Base-by-base conservation (phyloP, 2,329 filamentous ascomycete genomes). In the Lasiodiplodia gonubiensis region DNA sequence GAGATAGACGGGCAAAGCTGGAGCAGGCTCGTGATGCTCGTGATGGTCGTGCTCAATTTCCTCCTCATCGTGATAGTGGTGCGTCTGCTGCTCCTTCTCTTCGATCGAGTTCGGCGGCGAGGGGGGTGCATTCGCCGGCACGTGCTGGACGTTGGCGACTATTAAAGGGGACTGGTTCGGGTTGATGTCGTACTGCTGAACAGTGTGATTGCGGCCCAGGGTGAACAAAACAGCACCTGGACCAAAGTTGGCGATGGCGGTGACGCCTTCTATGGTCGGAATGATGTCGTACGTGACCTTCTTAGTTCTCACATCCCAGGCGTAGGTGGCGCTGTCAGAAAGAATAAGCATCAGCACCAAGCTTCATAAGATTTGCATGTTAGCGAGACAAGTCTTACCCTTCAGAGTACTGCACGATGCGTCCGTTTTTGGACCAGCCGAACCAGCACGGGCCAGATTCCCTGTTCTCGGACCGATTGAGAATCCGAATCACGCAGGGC, bases 301-400 rank as follows among this genome's bases (percentile, higher is more conserved):
- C 78, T 98, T 98, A n/a, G 95, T 99, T 70, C 94, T 88, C 53
- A 99, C 95, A 83, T 99, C 95, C 94, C 95, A 99, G 51, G 70
- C 64, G 61, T 67, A 57, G 60, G 68, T 70, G 64, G 64, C 42
- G 46, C 67, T 64, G 35, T 33, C 42, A 57, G 39, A 37, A 37
- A 51, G 21, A 21, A 37, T 59, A 63, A 64, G 67, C 49, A 70
- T 78, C 60, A 78, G 74, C 67, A 64, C 70, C 30, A 63, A 63
- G 49, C 63, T 60, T 68, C 63, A 66, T 51, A 48, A 33, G 37
- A 46, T 25, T 14, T 8, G 21, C 10, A 21, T 48, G 55, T 52
- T 53, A 53, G 18, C 49, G 59, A 63, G 59, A 63, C 59, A 51
- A 33, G 53, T 88, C 92, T 82, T 84, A 97, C 94, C 90, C 89